Evolutionary conservation across 208 protist genomes (phyloP).

Genomic region (Acanthamoeba lenticulata): DNA sequence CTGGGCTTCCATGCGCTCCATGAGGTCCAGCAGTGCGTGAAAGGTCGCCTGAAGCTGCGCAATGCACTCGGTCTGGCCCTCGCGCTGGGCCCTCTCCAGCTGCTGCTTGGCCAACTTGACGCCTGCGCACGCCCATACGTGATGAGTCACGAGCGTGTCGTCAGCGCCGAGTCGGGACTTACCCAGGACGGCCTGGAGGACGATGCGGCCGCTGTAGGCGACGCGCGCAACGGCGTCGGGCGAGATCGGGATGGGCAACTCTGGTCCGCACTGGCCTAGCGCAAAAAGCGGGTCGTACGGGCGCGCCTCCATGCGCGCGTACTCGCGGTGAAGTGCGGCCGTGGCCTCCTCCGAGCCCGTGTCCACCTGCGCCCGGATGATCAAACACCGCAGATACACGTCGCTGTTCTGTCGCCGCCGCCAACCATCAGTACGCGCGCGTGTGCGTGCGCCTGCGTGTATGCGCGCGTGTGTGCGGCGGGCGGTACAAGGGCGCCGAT

Average conservation of each 20-base stretch:
- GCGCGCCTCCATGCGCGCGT: not conserved
- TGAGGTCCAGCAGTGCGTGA: not conserved
- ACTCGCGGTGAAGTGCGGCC: not conserved
- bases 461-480: not conserved
- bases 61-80: not conserved
- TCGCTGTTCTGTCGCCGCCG: not conserved
- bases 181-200: not conserved
- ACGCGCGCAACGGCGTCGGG: not conserved
- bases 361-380: not conserved
- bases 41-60: not conserved
- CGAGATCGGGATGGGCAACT: conserved; percentile 10
- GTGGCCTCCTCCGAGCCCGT: not conserved
- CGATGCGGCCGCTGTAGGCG: not conserved
- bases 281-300: not conserved
- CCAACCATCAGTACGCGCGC: not conserved
- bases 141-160: not conserved
- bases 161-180: not conserved
- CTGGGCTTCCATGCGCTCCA: not conserved
- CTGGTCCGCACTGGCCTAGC: not conserved
- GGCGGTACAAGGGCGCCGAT: not conserved
- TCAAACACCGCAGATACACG: not conserved
- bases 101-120: conserved; percentile 4
- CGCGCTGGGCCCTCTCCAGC: not conserved
- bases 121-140: not conserved
- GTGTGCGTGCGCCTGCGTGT: not conserved